Evolutionary conservation across 1,284 basidiomycete genomes (phyloP).

Genomic region (Tilletiopsis washingtonensis): DNA sequence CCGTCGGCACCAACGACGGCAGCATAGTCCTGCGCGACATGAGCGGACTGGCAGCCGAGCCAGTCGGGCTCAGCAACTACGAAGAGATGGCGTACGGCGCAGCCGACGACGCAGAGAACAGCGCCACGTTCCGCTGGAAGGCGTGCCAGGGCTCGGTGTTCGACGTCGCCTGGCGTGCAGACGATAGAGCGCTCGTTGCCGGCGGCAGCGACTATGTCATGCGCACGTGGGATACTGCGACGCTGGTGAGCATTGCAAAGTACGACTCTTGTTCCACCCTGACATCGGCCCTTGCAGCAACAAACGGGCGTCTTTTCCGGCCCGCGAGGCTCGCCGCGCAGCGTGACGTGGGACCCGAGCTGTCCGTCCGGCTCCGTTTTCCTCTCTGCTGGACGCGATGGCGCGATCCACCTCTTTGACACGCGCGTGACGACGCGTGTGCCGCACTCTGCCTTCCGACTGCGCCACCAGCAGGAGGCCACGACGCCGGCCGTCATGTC

Average conservation of each 20-base stretch:
- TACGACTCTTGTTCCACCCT: too few species aligned
- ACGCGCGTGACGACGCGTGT: constrained; percentile 13
- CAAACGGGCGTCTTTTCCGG: neutral
- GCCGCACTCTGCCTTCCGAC: too few species aligned
- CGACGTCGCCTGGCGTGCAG: constrained; percentile 35
- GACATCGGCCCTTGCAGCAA: too few species aligned
- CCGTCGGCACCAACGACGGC: constrained; percentile 43
- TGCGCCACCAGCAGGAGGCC: too few species aligned
- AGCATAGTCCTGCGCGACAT: constrained; percentile 38
- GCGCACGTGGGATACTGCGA: constrained; percentile 38
- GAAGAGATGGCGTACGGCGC: too few species aligned
- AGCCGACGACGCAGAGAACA: constrained; percentile 5
- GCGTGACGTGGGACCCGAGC: constrained; percentile 36
- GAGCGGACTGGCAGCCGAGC: too few species aligned
- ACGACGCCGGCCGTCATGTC: too few species aligned
- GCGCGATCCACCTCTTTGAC: constrained; percentile 39
- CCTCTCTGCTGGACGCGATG: constrained; percentile 39
- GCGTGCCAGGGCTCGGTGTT: constrained; percentile 27
- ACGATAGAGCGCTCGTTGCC: constrained; percentile 30
- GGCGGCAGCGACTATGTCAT: constrained; percentile 38
- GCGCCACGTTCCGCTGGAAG: constrained; percentile 10
- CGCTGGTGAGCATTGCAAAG: constrained; percentile 16
- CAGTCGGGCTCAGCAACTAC: too few species aligned
- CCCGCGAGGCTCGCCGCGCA: constrained; percentile 25
- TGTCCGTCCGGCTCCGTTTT: constrained; percentile 26